Percentiles rank a stretch among this genome's conserved stretches.
Evolutionary conservation across 2,329 filamentous ascomycete genomes (phyloP).

Genomic region (Sporothrix curviconia): DNA sequence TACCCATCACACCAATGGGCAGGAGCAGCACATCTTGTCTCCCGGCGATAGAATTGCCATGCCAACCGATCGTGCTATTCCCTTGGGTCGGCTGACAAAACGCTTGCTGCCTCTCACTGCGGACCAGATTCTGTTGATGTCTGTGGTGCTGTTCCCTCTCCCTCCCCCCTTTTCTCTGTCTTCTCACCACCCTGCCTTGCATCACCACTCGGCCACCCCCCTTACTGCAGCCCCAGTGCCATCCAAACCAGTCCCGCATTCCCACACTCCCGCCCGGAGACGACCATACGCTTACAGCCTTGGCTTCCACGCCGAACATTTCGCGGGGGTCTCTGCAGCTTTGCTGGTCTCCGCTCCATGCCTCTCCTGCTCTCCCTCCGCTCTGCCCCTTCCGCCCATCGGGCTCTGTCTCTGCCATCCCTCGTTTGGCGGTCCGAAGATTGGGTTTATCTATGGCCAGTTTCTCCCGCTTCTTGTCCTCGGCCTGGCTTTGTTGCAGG

Average conservation of each 20-base stretch:
- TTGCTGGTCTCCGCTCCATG: not conserved
- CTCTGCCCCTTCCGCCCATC: not conserved
- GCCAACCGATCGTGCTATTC: conserved; percentile 5
- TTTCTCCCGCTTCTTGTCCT: too few relatives aligned
- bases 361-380: not conserved
- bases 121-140: conserved; percentile 6
- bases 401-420: too few relatives aligned
- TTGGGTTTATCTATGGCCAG: too few relatives aligned
- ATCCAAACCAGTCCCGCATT: not conserved
- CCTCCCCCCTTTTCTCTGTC: not conserved
- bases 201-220: conserved; percentile 4
- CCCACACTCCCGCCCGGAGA: too few relatives aligned
- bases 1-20: not conserved
- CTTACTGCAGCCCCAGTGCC: not conserved
- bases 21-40: not conserved
- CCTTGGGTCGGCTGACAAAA: conserved; percentile 1
- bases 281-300: too few relatives aligned
- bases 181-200: not conserved
- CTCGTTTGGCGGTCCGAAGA: too few relatives aligned
- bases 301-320: not conserved
- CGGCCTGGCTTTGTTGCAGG: too few relatives aligned
- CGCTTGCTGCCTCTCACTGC: conserved; percentile 2
- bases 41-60: too few relatives aligned
- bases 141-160: too few relatives aligned
- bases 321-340: not conserved